Evolutionary conservation across 192 early-diverging fungal genomes (phyloP), one percentile per base, ranked within the genome.

Genomic region (Backusella luteola): DNA sequence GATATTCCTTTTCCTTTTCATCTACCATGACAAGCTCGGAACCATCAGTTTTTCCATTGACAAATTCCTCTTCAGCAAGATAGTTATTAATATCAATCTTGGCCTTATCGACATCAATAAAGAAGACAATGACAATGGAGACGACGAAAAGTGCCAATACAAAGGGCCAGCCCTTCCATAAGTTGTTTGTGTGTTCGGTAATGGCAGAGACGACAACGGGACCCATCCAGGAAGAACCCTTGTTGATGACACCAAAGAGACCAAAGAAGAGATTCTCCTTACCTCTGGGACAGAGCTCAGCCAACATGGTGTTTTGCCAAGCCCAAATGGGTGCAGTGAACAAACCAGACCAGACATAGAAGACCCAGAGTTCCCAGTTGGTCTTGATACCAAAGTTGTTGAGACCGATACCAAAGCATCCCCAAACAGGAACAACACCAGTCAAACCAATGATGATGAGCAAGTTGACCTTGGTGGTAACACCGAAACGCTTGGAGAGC

Each of bases 191-290:
- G 5, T 76, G 69, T 59, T 88, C 74, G 8, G 83, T 85, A 71
- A 94, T 93, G 29, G 86, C 87, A 29, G 85, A 92, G 17, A 90
- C 90, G 49, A 94, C 82, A 46, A 94, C 80, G 0, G 93, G 92
- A 8, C 93, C 93, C 46, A 94, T 79, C 91, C 92, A 94, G 34
- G 88, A 81, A 1, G 87, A 87, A 11, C 89, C 92, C 81, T 93
- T 93, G 83, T 94, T 90, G 19, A 90, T 90, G 68, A 91, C 84
- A 67, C 88, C 91, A 75, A 90, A 94, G 2, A 94, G 73, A 26
- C 85, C 85, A 72, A 93, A 94, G 83, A 94, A 93, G 76, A 91
- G 81, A 15, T 89, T 84, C 66, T 93, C 93, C 34, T 83, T 85
- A 15, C 91, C 92, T 32, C 83, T 84, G 3, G 93, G 93, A 1